Conservation (phyloP, 139 green algal genomes). For the Chlamydomonas sphaeroides region DNA sequence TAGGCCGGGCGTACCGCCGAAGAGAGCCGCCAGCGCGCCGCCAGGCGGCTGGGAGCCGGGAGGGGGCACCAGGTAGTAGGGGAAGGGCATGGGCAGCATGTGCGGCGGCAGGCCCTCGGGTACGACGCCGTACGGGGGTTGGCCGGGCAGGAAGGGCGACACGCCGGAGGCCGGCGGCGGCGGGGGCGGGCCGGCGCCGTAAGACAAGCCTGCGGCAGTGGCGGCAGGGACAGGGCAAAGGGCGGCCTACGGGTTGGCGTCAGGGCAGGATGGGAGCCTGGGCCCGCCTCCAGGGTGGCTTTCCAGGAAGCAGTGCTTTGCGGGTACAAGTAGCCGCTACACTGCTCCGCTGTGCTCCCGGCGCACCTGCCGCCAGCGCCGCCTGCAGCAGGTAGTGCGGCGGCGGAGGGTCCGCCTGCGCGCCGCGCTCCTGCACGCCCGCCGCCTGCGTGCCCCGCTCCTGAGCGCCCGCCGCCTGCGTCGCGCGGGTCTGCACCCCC, state of each 20-base stretch:
- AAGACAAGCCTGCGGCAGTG: conserved; percentile 11
- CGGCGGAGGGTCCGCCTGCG: conserved; percentile 25
- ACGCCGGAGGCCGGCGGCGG: background rate
- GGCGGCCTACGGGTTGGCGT: too few species aligned
- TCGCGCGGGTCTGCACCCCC: background rate
- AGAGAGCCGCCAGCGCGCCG: background rate
- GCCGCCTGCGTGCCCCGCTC: background rate
- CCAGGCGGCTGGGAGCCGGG: background rate
- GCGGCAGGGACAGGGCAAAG: too few species aligned
- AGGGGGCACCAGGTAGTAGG: conserved; percentile 34
- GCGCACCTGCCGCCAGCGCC: conserved; percentile 5
- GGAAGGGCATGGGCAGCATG: conserved; percentile 5
- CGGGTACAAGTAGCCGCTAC: too few species aligned
- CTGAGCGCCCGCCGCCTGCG: background rate
- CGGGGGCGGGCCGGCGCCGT: background rate
- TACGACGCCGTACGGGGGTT: background rate
- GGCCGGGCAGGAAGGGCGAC: background rate
- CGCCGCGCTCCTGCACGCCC: background rate
- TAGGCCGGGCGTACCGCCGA: background rate
- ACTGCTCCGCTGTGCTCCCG: too few species aligned
- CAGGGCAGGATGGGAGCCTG: too few species aligned
- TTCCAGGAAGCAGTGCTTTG: too few species aligned
- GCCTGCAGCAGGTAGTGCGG: conserved; percentile 40
- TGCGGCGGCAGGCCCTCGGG: background rate
- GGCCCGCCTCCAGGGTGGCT: too few species aligned